Evolutionary conservation across 2,329 filamentous ascomycete species (phyloP), one percentile per base, ranked within the genome.

Genomic region (Colletotrichum cuscutae): DNA sequence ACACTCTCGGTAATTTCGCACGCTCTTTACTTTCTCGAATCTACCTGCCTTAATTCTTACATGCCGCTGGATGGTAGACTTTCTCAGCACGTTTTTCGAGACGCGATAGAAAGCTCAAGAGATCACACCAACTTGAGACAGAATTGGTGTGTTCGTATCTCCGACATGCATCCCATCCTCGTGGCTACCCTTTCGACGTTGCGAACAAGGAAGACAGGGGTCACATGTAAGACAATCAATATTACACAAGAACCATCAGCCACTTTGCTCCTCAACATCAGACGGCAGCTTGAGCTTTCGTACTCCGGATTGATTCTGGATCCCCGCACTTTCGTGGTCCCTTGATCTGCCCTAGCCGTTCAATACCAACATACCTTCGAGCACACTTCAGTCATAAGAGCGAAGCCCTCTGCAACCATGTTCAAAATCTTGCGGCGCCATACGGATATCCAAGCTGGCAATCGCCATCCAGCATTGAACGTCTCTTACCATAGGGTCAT

Each of bases 211-310:
- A 42, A 19, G 37, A 28, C 9, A 61, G 32, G n/a, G 56, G 56
- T 68, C 30, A 63, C 69, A 59, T 63, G 65, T 63, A 53, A 72
- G 42, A 72, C 69, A 72, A 13, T 12, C 37, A 42, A n/a, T 15
- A 6, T 15, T 24, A 49, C 42, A 49, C 42, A 52, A 22, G n/a
- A 9, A 8, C 24, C 42, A 28, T 30, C 68, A 63, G 69, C 68
- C 64, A 63, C 69, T 19, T 35, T 1, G 28, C 22, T 54, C 37
- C 42, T 49, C 37, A 42, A 63, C 65, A 52, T 68, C n/a, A 52
- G 49, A 57, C 58, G 69, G 58, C 28, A 63, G 65, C 22, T 57
- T 24, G 30, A 58, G 53, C 35, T 32, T 8, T 3, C 37, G n/a
- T 37, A 5, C 32, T 35, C 32, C 11, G 32, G 32, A 35, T 15